A percentile compares a stretch with the other conserved stretches of the same genome.
Evolutionary conservation across 495 filamentous ascomycete species (phyloP).

Genomic region (Cercophora scortea): DNA sequence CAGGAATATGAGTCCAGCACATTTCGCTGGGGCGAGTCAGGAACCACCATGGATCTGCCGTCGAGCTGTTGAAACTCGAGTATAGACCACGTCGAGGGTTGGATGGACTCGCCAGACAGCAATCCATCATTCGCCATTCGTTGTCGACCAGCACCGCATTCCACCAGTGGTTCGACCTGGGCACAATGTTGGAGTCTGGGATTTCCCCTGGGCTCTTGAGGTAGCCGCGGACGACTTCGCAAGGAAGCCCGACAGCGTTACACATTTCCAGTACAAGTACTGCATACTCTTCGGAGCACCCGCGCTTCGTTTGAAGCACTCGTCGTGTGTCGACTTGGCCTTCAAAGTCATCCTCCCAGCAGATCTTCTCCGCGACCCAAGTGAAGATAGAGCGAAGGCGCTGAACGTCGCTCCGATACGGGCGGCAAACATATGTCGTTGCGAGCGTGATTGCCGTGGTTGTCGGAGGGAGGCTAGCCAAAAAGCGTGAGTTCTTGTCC

Average conservation of each 20-base stretch:
- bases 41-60: slow-evolving; percentile 87
- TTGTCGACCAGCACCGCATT: slow-evolving; percentile 90
- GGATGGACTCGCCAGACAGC: slow-evolving; percentile 81
- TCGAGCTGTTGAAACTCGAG: slow-evolving; percentile 57
- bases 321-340: slow-evolving; percentile 66
- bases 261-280: slow-evolving; percentile 91
- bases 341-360: slow-evolving; percentile 94
- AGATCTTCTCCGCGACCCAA: slow-evolving; percentile 90
- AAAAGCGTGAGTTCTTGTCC: slow-evolving; percentile 91
- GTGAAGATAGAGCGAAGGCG: slow-evolving; percentile 89
- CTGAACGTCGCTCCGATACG: slow-evolving; percentile 92
- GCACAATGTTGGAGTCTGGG: slow-evolving; percentile 65
- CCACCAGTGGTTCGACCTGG: slow-evolving; percentile 94
- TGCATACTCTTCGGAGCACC: slow-evolving; percentile 86
- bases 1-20: slow-evolving; percentile 91
- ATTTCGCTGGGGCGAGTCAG: slow-evolving; percentile 76
- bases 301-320: slow-evolving; percentile 77
- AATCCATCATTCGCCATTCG: slow-evolving; percentile 96
- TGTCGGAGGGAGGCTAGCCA: slow-evolving; percentile 82
- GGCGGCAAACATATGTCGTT: slow-evolving; percentile 87
- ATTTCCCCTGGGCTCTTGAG: slow-evolving; percentile 84
- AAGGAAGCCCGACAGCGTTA: slow-evolving; percentile 74
- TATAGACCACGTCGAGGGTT: slow-evolving; percentile 73
- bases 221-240: slow-evolving; percentile 77
- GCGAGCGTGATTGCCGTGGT: slow-evolving; percentile 79